Percentiles rank a stretch among this genome's conserved stretches.
These are phyloP conservation scores for Saxispiralis lemnorum DNA, from an alignment of 495 filamentous ascomycete species.

Conservation along the genomic window DNA sequence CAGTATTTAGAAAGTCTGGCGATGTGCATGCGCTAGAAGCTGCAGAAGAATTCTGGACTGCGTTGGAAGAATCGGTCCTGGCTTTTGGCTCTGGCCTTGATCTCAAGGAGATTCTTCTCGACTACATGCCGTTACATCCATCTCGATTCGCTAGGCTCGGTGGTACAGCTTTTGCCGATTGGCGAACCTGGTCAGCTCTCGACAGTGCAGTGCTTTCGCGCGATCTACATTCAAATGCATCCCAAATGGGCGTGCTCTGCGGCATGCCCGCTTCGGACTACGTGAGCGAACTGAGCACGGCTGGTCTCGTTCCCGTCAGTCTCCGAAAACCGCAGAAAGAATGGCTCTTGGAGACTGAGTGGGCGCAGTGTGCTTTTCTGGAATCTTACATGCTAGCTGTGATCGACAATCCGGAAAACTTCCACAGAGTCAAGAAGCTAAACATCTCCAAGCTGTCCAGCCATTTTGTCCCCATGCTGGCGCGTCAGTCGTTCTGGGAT, in stretches of 20 bases:
- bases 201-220: neutral
- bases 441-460: constrained; percentile 36
- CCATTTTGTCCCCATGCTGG: constrained; percentile 28
- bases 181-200: constrained; percentile 4
- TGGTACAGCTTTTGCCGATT: constrained; percentile 4
- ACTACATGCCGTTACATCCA: neutral
- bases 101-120: constrained; percentile 14
- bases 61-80: constrained; percentile 14
- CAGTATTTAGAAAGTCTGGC: constrained; percentile 16
- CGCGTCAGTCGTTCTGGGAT: constrained; percentile 34
- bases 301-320: constrained; percentile 20
- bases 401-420: constrained; percentile 30
- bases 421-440: constrained; percentile 28
- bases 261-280: neutral
- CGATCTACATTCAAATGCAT: neutral
- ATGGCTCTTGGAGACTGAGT: constrained; percentile 39
- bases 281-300: too few relatives aligned
- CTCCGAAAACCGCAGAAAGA: constrained; percentile 36
- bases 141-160: constrained; percentile 1
- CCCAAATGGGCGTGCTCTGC: constrained; percentile 1
- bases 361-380: constrained; percentile 41
- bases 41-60: constrained; percentile 18
- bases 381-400: constrained; percentile 36
- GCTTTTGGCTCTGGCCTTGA: constrained; percentile 2
- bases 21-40: constrained; percentile 12